These are phyloP conservation scores for Bipolaris bicolor DNA, from an alignment of 2,329 filamentous ascomycete species.

Conservation along the genomic window DNA sequence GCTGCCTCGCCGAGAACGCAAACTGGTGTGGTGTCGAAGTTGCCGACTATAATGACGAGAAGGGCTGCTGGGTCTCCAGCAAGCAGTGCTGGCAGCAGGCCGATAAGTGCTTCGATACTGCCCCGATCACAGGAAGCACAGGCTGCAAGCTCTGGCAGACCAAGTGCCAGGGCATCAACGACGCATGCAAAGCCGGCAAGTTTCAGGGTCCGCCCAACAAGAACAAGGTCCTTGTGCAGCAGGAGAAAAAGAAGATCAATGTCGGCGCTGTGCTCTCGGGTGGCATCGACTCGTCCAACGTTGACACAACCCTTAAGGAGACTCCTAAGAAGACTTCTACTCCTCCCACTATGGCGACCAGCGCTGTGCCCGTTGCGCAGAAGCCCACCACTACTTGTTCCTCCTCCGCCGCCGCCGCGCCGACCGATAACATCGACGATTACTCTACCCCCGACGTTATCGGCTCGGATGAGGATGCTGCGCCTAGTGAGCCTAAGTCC, in stretches of 20 bases:
- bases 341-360: slow-evolving; percentile 14
- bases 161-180: slow-evolving; percentile 62
- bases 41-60: slow-evolving; percentile 60
- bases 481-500: not conserved
- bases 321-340: not conserved
- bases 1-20: slow-evolving; percentile 68
- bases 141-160: slow-evolving; percentile 68
- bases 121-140: slow-evolving; percentile 64
- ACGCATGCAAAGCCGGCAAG: slow-evolving; percentile 50
- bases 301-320: not conserved
- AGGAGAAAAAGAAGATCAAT: slow-evolving; percentile 37
- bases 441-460: slow-evolving; percentile 11
- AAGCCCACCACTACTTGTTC: slow-evolving; percentile 18
- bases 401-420: not conserved
- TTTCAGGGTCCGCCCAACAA: slow-evolving; percentile 55
- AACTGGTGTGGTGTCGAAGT: slow-evolving; percentile 75
- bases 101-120: slow-evolving; percentile 63
- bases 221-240: slow-evolving; percentile 47
- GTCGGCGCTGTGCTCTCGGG: slow-evolving; percentile 35
- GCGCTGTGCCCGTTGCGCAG: slow-evolving; percentile 23
- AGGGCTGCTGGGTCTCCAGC: slow-evolving; percentile 63
- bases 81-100: slow-evolving; percentile 62
- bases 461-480: not conserved
- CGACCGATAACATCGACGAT: slow-evolving; percentile 17
- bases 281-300: not conserved